Evolutionary conservation across 805 yeast genomes (phyloP).

Genomic region (Candida krabiensis): DNA sequence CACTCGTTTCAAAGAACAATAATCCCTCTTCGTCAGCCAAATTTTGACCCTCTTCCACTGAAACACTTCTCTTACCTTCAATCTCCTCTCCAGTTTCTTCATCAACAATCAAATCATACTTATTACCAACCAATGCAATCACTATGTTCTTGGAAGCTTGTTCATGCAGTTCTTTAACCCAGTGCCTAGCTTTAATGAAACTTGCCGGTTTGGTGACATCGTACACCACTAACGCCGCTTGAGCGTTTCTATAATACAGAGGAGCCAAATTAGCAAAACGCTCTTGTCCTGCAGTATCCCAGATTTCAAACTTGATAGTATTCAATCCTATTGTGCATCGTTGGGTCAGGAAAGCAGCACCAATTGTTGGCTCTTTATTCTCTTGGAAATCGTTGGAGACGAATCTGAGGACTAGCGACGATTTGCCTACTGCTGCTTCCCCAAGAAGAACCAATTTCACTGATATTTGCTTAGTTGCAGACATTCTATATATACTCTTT

Average conservation of each 20-base stretch:
- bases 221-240: conserved; percentile 93
- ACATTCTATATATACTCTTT: too few species aligned
- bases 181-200: conserved; percentile 93
- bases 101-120: conserved; percentile 71
- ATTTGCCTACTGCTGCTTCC: conserved; percentile 98
- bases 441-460: conserved; percentile 91
- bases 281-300: conserved; percentile 99
- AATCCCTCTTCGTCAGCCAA: conserved; percentile 91
- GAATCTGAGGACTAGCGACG: conserved; percentile 87
- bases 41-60: conserved; percentile 80
- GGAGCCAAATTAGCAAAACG: conserved; percentile 95
- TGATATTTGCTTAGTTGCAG: conserved; percentile 48
- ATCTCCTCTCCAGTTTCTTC: conserved; percentile 45
- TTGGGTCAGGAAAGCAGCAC: conserved; percentile 96
- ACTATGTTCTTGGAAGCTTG: conserved; percentile 92
- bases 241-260: conserved; percentile 96
- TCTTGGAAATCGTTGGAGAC: conserved; percentile 96
- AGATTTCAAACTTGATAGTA: conserved; percentile 87
- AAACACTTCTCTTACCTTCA: conserved; percentile 69
- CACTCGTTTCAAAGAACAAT: conserved; percentile 91
- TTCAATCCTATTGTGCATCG: conserved; percentile 83
- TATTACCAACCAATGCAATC: conserved; percentile 93
- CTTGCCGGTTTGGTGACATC: conserved; percentile 95
- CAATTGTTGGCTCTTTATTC: conserved; percentile 96
- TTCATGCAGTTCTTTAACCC: conserved; percentile 95